Conservation (phyloP, 306 rosid genomes). For the Acacia confusa region DNA sequence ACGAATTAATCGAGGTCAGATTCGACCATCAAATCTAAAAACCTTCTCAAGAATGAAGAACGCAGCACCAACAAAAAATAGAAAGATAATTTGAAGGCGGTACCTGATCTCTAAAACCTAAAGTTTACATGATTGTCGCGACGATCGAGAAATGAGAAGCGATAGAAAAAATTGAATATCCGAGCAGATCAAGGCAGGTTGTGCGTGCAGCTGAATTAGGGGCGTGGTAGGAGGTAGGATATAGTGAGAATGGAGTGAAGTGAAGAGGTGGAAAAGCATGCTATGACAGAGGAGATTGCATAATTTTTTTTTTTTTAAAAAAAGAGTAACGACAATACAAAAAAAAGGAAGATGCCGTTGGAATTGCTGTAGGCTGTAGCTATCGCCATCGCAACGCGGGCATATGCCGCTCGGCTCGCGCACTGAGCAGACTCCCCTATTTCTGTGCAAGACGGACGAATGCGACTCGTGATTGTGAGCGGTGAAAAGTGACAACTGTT, state of each 20-base stretch:
- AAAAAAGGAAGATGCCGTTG: constrained; percentile 31
- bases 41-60: not conserved
- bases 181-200: not conserved
- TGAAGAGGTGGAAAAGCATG: not conserved
- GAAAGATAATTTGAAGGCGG: not conserved
- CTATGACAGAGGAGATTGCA: not conserved
- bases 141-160: not conserved
- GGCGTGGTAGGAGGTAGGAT: not conserved
- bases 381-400: constrained; percentile 34
- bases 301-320: no score
- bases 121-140: not conserved
- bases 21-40: constrained; percentile 1
- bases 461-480: not conserved
- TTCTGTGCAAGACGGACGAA: not conserved
- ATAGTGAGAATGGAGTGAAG: not conserved
- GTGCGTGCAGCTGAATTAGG: not conserved
- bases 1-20: not conserved
- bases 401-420: not conserved
- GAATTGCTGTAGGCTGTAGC: constrained; percentile 20
- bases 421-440: not conserved
- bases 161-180: not conserved
- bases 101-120: not conserved
- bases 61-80: not conserved
- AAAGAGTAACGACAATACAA: not conserved
- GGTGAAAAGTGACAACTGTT: not conserved